Conservation (phyloP, 2,329 filamentous ascomycete species). For the Calonectria hongkongensis region DNA sequence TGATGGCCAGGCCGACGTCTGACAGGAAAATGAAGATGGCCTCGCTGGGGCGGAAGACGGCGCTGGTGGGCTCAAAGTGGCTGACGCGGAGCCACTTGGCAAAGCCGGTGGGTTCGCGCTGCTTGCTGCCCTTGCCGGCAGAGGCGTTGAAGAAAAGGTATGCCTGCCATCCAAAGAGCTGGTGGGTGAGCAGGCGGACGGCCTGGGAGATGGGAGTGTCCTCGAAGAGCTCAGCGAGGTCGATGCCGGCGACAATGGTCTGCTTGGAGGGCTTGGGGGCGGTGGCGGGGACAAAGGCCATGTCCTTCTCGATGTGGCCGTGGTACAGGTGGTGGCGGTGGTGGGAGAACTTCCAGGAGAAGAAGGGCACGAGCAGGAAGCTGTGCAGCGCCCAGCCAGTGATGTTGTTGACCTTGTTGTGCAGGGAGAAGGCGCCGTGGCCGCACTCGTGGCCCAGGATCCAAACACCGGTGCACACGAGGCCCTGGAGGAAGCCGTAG, state of each 20-base stretch:
- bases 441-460: constrained; percentile 83
- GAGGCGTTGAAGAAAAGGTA: constrained; percentile 78
- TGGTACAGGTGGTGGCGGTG: constrained; percentile 81
- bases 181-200: constrained; percentile 74
- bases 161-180: constrained; percentile 78
- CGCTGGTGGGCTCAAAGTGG: constrained; percentile 78
- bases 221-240: constrained; percentile 74
- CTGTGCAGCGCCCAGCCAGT: constrained; percentile 81
- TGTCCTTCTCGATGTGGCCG: constrained; percentile 81
- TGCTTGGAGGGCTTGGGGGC: constrained; percentile 59
- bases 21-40: constrained; percentile 73
- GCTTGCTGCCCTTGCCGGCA: constrained; percentile 68
- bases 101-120: constrained; percentile 60
- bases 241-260: constrained; percentile 61
- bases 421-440: constrained; percentile 79
- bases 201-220: constrained; percentile 77
- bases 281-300: constrained; percentile 76
- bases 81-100: constrained; percentile 66
- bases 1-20: constrained; percentile 75
- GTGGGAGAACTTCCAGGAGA: constrained; percentile 83
- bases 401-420: constrained; percentile 74
- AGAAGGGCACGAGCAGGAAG: constrained; percentile 80
- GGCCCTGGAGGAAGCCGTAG: constrained; percentile 79
- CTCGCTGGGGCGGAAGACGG: constrained; percentile 76
- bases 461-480: constrained; percentile 81